Evolutionary conservation across 176 grass and related monocot species (phyloP).

Genomic region (Triticum timopheevii): DNA sequence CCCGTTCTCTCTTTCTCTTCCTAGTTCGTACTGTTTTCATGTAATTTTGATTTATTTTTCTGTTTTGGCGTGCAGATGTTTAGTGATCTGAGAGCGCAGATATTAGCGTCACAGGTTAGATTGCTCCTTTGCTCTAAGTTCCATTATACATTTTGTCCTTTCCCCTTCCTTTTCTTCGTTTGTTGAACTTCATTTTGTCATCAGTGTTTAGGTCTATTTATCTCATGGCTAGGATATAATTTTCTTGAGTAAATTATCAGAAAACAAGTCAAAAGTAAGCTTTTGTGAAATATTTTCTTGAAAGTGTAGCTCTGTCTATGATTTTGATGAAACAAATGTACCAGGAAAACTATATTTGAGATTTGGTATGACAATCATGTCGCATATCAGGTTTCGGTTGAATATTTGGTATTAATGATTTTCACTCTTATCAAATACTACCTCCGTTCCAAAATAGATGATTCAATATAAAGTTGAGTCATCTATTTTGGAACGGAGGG

Average conservation of each 20-base stretch:
- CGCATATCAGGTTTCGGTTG: neutral
- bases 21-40: neutral
- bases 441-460: too few species aligned
- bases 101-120: slow-evolving; percentile 95
- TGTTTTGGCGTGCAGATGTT: slow-evolving; percentile 67
- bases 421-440: neutral
- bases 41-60: slow-evolving; percentile 19
- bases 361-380: neutral
- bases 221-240: neutral
- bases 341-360: neutral
- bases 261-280: neutral
- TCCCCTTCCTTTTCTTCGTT: neutral
- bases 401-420: neutral
- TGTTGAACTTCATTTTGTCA: neutral
- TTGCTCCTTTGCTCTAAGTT: slow-evolving; percentile 29
- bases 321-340: neutral
- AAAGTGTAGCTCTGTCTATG: neutral
- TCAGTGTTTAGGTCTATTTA: neutral
- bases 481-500: too few species aligned
- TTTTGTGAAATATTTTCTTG: neutral
- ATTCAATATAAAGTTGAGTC: too few species aligned
- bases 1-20: neutral
- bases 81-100: slow-evolving; percentile 79
- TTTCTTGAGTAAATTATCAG: slow-evolving; percentile 8
- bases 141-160: slow-evolving; percentile 4